These are phyloP conservation scores for Xylaria sp. DNA, from an alignment of 2,329 filamentous ascomycete species.

Conservation along the genomic window DNA sequence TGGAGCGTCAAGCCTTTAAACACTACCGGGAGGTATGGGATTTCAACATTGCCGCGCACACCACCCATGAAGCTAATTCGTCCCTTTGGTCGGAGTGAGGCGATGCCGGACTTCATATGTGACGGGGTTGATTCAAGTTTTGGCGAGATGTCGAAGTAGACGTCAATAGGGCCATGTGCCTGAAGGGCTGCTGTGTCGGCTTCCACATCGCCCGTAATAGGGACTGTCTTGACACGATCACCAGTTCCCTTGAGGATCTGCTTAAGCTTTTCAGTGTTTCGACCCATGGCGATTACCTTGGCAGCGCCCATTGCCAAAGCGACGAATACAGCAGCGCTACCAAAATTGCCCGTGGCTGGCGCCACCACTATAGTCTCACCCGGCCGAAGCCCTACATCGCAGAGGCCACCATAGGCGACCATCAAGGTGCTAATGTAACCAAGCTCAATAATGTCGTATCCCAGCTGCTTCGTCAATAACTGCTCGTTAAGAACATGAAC, in stretches of 20 bases:
- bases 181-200: background rate
- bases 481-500: background rate
- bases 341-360: background rate
- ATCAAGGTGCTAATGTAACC: background rate
- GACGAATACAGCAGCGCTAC: background rate
- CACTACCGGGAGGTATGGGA: background rate
- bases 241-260: background rate
- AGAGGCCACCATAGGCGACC: background rate
- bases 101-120: background rate
- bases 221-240: background rate
- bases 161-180: background rate
- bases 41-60: background rate
- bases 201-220: background rate
- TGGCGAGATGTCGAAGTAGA: background rate
- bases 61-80: slow-evolving; percentile 4
- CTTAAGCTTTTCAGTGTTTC: background rate
- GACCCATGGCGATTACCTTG: background rate
- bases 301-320: background rate
- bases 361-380: background rate
- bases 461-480: background rate
- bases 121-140: background rate
- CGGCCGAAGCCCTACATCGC: background rate
- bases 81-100: background rate
- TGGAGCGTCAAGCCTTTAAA: slow-evolving; percentile 1
- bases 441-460: background rate